Percentiles rank a stretch among this genome's conserved stretches.
Conservation (phyloP, 306 rosid genomes). For the Pueraria montana region DNA sequence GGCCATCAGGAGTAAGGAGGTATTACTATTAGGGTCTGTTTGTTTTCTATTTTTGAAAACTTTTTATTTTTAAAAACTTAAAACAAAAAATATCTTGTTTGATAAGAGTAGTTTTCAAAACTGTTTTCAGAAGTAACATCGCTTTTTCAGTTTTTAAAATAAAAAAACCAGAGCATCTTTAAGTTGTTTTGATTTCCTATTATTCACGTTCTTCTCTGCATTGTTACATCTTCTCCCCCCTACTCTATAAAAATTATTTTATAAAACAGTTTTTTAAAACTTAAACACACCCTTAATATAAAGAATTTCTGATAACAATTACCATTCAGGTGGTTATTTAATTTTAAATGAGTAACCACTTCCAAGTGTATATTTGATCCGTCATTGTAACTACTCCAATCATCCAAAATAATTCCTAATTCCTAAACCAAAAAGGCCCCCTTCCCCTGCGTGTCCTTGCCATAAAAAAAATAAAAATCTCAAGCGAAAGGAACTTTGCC, state of each 20-base stretch:
- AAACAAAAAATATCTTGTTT: background rate
- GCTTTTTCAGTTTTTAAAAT: background rate
- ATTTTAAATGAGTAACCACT: background rate
- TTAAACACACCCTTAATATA: background rate
- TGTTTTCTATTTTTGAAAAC: background rate
- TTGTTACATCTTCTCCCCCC: background rate
- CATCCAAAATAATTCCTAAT: background rate
- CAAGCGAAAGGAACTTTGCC: background rate
- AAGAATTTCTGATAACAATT: slow-evolving; percentile 6
- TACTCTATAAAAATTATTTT: background rate
- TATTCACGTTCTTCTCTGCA: background rate
- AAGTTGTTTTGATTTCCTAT: background rate
- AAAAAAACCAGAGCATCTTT: background rate
- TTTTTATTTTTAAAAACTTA: background rate
- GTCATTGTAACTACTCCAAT: background rate
- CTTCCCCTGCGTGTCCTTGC: background rate
- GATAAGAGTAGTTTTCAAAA: background rate
- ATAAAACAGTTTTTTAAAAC: background rate
- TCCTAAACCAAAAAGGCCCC: background rate
- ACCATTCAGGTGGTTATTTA: slow-evolving; percentile 13
- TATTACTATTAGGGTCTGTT: slow-evolving; percentile 36
- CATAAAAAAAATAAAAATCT: background rate
- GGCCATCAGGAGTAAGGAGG: slow-evolving; percentile 99
- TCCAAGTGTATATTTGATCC: background rate
- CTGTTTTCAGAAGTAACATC: background rate